Base-by-base conservation (phyloP, 2,329 filamentous ascomycete genomes). In the Ambrosiella beaveri region DNA sequence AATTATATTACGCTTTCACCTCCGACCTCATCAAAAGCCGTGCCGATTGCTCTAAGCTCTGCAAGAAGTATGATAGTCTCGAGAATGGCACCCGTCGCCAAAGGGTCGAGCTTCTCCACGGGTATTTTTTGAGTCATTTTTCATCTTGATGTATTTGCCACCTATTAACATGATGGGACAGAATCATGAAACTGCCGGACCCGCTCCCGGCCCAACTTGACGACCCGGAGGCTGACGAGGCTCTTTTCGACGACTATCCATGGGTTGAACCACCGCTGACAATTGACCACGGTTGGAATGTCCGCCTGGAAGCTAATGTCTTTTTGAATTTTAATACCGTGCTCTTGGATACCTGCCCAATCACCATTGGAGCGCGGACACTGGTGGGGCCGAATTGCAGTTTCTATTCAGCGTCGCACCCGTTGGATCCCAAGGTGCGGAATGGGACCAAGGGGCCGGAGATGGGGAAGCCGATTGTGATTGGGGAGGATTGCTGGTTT, bases 401-500 rank as follows among this genome's bases (percentile, higher is more conserved):
- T 41, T 79, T 95, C 63, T 95, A 80, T 67, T 79, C 80, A 44
- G 89, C 79, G 1, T 82, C 78, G 0, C 89, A 95, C 68, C 88
- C 88, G 1, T 70, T 89, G 0, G 86, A 94, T 64, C 86, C 86
- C 0, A 75, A 75, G 0, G 63, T 91, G 4, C 79, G 88, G 37
- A 84, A 90, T 65, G 88, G 88, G 0, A 82, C 77, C 0, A 74
- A 78, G 12, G 88, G 88, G 0, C 88, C 88, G 0, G 89, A 95
- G 68, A 65, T 72, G 7, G 89, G 88, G 0, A 81, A 79, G 63
- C 79, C 85, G 8, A 86, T 95, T 61, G 76, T 73, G 39, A 81
- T 95, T 57, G 87, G 84, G 0, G 83, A 88, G 62, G 88, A 95
- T 71, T 86, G 86, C 69, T 88, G 86, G 86, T 70, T 91, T 37